Percentiles rank a stretch among this genome's conserved stretches.
Evolutionary conservation across 78 protist genomes (phyloP).

Genomic region (Protostelium mycophagum): DNA sequence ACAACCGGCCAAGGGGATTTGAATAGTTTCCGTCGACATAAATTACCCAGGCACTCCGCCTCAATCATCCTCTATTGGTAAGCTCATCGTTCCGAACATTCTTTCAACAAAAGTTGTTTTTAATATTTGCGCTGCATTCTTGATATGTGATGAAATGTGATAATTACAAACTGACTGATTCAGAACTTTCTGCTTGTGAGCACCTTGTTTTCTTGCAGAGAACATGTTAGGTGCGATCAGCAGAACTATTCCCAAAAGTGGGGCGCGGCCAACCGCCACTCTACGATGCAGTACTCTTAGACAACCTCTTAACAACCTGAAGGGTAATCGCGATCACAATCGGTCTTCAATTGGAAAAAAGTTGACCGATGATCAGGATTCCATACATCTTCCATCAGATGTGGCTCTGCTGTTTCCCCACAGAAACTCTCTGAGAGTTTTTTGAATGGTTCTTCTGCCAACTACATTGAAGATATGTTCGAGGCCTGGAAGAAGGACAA

Average conservation of each 20-base stretch:
- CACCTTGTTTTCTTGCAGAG: not conserved
- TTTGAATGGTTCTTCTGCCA: constrained; percentile 44
- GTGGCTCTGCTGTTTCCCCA: constrained; percentile 26
- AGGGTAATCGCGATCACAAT: not conserved
- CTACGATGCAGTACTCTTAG: no score
- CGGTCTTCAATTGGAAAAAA: not conserved
- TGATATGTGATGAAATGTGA: not conserved
- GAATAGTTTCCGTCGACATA: constrained; percentile 1
- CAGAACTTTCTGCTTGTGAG: not conserved
- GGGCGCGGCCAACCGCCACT: not conserved
- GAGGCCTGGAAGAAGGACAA: constrained; percentile 44
- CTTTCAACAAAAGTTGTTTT: not conserved
- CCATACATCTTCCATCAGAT: not conserved
- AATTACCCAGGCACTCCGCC: not conserved
- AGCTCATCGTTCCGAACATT: not conserved
- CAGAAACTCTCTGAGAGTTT: constrained; percentile 59
- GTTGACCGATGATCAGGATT: not conserved
- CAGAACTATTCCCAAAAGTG: not conserved
- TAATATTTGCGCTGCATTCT: not conserved
- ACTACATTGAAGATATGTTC: constrained; percentile 56
- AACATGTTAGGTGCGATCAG: not conserved
- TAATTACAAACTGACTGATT: no score
- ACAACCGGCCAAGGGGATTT: no score
- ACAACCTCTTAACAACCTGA: no score
- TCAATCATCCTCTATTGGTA: not conserved